Base-by-base conservation (phyloP, 2,329 filamentous ascomycete species). In the Exophiala sideris region DNA sequence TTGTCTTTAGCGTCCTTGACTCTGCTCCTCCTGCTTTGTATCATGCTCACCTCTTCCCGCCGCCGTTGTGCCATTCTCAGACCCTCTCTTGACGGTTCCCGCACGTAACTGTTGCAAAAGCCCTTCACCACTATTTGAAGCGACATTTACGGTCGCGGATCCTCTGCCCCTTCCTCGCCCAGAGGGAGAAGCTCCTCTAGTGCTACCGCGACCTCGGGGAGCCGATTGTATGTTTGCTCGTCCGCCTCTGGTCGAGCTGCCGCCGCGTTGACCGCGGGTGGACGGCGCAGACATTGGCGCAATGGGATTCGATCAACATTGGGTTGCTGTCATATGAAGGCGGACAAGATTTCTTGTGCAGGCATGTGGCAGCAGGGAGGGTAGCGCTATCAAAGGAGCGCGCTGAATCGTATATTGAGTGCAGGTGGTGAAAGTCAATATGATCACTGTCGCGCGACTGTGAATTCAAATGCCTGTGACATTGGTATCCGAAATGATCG, bases 241-340 rank as follows among this genome's bases (percentile, higher is more conserved):
- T 45, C 34, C 50, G 20, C 48, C 59, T 48, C 57, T 59, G 14
- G 54, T 47, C n/a, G 53, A 48, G 47, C 44, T 55, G 49, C 59
- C 59, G 50, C 59, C 59, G 52, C 59, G 58, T 48, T 56, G 59
- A 34, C 57, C 58, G 55, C 59, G 59, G 38, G 49, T 54, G 56
- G 55, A 52, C 51, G 51, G 59, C 48, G 59, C 54, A 56, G 57
- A 62, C 59, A 62, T 62, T 51, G 52, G 48, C 50, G 45, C 46
- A 39, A 20, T 14, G 33, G 21, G 40, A 46, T 20, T 49, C 38
- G 47, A 56, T 58, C 58, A 58, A 58, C 58, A 61, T 61, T 29
- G 51, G 56, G 46, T 45, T 48, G 44, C 21, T 49, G 45, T 49
- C 57, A 60, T 56, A 51, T 9, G 18, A 36, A 21, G 10, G 29